Base-by-base conservation (phyloP, 305 asterid species). In the Fraxinus greggii region DNA sequence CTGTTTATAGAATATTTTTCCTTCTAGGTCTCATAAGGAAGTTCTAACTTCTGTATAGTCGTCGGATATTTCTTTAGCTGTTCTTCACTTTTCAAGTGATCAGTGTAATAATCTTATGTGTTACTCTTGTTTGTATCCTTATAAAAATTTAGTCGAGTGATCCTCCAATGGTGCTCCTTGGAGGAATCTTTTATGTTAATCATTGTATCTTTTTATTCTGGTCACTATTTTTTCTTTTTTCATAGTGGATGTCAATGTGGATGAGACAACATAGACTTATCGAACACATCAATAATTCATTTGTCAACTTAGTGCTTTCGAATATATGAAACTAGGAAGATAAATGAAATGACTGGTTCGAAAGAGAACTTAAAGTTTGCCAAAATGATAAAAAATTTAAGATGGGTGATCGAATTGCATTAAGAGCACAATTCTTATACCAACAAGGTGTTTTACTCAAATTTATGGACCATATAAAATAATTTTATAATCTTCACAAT, bases 41-140 rank as follows among this genome's bases (percentile, higher is more conserved):
- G 69, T 85, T 85, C 82, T 63, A 76, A 83, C 83, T 81, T 82
- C 72, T 81, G 82, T 86, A 78, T n/a, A 83, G 82, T 65, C 35
- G 51, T 75, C 78, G 83, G 83, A 82, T 74, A 69, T 81, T 54
- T 54, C 51, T 80, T 45, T 45, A 12, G 56, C n/a, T 35, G 4
- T 45, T 45, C 56, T 45, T 45, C n/a, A 12, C 56, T 45, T 78
- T 6, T 81, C 80, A 31, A 23, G 84, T 21, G 70, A 21, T 81
- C 80, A 21, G 5, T 80, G 86, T 83, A 70, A 28, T 79, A 80
- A 78, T 65, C 76, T 72, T 54, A 45, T 75, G 78, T 83, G 42
- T 77, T 17, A 56, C 56, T 63, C 28, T 78, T 83, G 54, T 13
- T 83, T 83, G 83, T n/a, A 80, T 75, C 61, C 23, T 67, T 61